A percentile compares a stretch with the other conserved stretches of the same genome.
Evolutionary conservation across 1,139 yeast species (phyloP).

Genomic region (Kodamaea fungicola): DNA sequence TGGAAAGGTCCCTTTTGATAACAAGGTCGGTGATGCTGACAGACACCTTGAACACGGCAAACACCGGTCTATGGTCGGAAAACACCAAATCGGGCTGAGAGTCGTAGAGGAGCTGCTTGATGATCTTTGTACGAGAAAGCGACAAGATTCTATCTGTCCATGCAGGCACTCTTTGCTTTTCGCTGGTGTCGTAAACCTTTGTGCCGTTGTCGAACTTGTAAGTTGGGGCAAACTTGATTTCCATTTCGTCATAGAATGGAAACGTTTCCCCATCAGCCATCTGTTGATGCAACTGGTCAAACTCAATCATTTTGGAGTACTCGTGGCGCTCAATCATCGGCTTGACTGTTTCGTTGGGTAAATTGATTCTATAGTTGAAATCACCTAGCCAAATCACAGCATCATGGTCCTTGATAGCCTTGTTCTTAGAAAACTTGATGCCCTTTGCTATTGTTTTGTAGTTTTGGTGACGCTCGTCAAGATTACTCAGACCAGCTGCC

Average conservation of each 20-base stretch:
- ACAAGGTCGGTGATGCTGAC: conserved; percentile 70
- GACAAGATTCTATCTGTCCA: conserved; percentile 77
- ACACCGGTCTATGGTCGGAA: conserved; percentile 94
- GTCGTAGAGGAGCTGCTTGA: conserved; percentile 65
- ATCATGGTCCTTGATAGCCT: conserved; percentile 67
- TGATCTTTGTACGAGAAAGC: conserved; percentile 43
- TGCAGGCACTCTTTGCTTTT: conserved; percentile 90
- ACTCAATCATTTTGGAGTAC: conserved; percentile 52
- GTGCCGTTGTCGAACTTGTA: conserved; percentile 92
- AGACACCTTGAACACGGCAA: conserved; percentile 65
- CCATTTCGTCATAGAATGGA: conserved; percentile 69
- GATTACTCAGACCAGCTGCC: conserved; percentile 83
- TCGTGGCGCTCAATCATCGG: conserved; percentile 48
- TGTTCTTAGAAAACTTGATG: conserved; percentile 47
- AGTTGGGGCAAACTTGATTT: conserved; percentile 79
- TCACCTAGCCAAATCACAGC: conserved; percentile 93
- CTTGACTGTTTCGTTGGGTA: conserved; percentile 65
- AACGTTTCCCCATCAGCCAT: conserved; percentile 67
- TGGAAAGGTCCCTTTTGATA: conserved; percentile 54
- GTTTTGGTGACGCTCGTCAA: conserved; percentile 82
- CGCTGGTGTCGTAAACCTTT: conserved; percentile 62
- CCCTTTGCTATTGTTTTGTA: conserved; percentile 57
- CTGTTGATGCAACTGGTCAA: conserved; percentile 76
- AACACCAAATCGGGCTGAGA: conserved; percentile 60
- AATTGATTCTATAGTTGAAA: conserved; percentile 75